phyloP scores from a whole-genome alignment of 129 eudicot genomes.

The Flaveria linearis region DNA sequence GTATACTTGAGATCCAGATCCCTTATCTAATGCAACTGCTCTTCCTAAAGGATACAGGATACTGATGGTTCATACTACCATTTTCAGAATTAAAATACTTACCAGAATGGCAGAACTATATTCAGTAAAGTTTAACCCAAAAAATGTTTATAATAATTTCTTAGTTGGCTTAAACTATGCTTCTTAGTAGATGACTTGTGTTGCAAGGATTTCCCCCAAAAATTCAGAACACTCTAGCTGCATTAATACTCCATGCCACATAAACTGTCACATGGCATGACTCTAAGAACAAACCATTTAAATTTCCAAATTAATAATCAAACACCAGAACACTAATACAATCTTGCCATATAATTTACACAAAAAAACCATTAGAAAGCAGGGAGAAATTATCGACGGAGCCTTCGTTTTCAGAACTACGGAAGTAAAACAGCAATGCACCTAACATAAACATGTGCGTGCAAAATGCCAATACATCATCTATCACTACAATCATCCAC shows the following conservation, averaged over 20 bases:
- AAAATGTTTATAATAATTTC: slow-evolving; percentile 4
- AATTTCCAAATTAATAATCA: slow-evolving; percentile 1
- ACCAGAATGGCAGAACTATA: slow-evolving; percentile 3
- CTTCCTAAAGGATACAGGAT: slow-evolving; percentile 1
- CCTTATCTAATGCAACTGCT: neutral
- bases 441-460: slow-evolving; percentile 20
- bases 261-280: slow-evolving; percentile 3
- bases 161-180: slow-evolving; percentile 16
- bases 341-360: slow-evolving; percentile 2
- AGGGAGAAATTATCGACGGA: too few relatives aligned
- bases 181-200: slow-evolving; percentile 15
- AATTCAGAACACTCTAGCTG: neutral
- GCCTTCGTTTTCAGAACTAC: too few relatives aligned
- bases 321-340: slow-evolving; percentile 2
- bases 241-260: slow-evolving; percentile 24
- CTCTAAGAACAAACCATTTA: neutral
- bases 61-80: neutral
- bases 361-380: neutral
- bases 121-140: neutral
- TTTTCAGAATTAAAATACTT: neutral
- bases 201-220: slow-evolving; percentile 9
- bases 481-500: neutral
- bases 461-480: neutral
- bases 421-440: neutral
- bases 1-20: slow-evolving; percentile 1